Percentiles rank a stretch among this genome's conserved stretches.
Conservation (phyloP, 306 rosid species). For the Abrus pulchellus region DNA sequence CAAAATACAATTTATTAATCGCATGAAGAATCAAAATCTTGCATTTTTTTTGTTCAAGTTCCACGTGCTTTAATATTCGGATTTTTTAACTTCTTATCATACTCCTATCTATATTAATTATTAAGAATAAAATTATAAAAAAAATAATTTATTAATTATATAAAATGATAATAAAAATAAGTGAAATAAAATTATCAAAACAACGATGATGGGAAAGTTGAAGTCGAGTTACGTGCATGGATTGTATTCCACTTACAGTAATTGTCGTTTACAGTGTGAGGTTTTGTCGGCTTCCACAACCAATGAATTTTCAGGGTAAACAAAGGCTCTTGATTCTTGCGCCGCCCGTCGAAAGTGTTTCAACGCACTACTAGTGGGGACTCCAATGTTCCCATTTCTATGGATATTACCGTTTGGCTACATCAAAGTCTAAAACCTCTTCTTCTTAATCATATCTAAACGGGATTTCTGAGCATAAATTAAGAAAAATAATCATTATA, state of each 20-base stretch:
- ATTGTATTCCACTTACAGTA: not conserved
- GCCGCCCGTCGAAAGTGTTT: not conserved
- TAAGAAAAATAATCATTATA: no score
- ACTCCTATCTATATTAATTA: no score
- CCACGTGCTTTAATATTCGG: no score
- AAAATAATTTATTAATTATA: no score
- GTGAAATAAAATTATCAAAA: no score
- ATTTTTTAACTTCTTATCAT: no score
- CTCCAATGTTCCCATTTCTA: not conserved
- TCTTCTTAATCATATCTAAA: not conserved
- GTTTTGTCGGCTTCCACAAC: not conserved
- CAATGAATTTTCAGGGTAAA: conserved; percentile 20
- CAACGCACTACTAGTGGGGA: not conserved
- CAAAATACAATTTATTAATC: no score
- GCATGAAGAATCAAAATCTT: no score
- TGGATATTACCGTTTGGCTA: not conserved
- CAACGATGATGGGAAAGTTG: not conserved
- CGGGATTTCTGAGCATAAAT: not conserved
- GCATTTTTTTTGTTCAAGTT: no score
- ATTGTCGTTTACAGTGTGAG: not conserved
- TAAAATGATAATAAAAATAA: no score
- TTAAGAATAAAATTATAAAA: no score
- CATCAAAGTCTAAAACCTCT: not conserved
- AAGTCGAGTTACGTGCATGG: conserved; percentile 23
- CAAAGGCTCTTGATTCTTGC: conserved; percentile 21